Percentiles rank a stretch among this genome's conserved stretches.
Conservation (phyloP, 805 yeast genomes). For the Schizosaccharomyces japonicus region DNA sequence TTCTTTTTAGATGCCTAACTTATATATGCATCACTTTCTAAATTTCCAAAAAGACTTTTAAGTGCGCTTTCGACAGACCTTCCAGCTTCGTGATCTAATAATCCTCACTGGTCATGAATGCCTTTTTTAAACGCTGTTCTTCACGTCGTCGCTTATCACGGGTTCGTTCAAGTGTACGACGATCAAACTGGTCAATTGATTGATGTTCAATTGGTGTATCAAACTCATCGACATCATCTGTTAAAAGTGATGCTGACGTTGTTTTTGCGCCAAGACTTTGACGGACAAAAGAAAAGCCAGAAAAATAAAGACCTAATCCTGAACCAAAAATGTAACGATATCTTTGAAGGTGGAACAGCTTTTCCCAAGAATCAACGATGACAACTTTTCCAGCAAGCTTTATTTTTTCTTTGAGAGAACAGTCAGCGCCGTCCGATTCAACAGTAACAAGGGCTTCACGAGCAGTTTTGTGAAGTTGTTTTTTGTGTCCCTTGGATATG, state of each 20-base stretch:
- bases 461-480: neutral
- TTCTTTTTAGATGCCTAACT: too few relatives aligned
- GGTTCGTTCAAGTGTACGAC: neutral
- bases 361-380: neutral
- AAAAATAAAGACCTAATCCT: neutral
- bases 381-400: neutral
- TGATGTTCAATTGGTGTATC: too few relatives aligned
- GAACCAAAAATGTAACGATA: neutral
- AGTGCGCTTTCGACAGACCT: too few relatives aligned
- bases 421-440: neutral
- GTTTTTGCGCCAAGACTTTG: neutral
- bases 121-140: too few relatives aligned
- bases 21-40: too few relatives aligned
- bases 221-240: too few relatives aligned
- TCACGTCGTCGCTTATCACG: neutral
- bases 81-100: too few relatives aligned
- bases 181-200: too few relatives aligned
- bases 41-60: too few relatives aligned
- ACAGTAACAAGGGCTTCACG: neutral
- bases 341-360: neutral
- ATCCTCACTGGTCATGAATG: too few relatives aligned
- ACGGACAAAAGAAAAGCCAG: neutral
- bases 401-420: neutral
- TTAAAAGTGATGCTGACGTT: too few relatives aligned
- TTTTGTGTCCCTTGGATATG: neutral